A percentile compares a stretch with the other conserved stretches of the same genome.
phyloP scores from a whole-genome alignment of 1,139 yeast species.

The Candida tetrigidarum region DNA sequence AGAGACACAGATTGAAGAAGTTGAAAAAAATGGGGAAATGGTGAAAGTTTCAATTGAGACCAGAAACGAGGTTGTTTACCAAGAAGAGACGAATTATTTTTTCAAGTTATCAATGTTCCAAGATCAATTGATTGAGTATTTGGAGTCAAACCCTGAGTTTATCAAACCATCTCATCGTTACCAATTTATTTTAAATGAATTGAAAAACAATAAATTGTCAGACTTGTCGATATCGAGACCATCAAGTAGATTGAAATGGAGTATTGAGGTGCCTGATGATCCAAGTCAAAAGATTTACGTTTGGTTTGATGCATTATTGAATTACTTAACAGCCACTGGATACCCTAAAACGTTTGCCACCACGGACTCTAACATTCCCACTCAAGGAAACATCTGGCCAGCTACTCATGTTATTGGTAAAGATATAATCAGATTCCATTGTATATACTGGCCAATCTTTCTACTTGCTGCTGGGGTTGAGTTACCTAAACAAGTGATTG shows the following conservation, averaged over 20 bases:
- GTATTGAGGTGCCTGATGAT: conserved; percentile 87
- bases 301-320: conserved; percentile 95
- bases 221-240: conserved; percentile 92
- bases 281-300: conserved; percentile 82
- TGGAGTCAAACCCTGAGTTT: conserved; percentile 56
- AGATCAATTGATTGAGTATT: conserved; percentile 50
- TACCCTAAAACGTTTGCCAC: too few relatives aligned
- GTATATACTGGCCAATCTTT: conserved; percentile 94
- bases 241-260: conserved; percentile 78
- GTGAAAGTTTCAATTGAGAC: conserved; percentile 67
- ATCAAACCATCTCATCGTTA: conserved; percentile 68
- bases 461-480: conserved; percentile 79
- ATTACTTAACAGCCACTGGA: conserved; percentile 78
- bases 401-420: conserved; percentile 89
- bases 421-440: conserved; percentile 87
- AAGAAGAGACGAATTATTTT: conserved; percentile 85
- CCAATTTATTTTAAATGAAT: conserved; percentile 59
- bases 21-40: conserved; percentile 39
- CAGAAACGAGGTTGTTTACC: conserved; percentile 72
- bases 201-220: conserved; percentile 47
- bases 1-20: conserved; percentile 67
- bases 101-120: conserved; percentile 72
- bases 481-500: conserved; percentile 74
- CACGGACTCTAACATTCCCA: too few relatives aligned
- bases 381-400: too few relatives aligned